Base-by-base conservation (phyloP, 352 stramenopile genomes). In the Globisporangium paddicum region DNA sequence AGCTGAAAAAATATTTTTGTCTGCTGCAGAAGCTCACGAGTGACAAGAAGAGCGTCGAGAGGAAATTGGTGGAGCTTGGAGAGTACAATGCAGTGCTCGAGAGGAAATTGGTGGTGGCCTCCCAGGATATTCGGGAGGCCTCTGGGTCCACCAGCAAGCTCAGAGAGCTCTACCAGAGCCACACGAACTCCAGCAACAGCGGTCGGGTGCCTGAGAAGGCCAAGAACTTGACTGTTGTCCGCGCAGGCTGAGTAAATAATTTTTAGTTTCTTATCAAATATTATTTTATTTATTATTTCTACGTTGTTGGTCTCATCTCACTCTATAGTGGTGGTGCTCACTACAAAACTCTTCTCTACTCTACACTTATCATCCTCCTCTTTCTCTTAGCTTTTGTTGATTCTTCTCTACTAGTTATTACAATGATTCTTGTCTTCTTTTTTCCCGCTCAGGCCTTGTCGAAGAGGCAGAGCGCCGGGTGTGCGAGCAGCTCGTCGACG, bases 1-100 rank as follows among this genome's bases (percentile, higher is more conserved):
- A 76, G 41, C 48, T 82, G 5, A 76, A 69, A 45, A 83, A 74
- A 25, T 81, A 75, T 37, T 52, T 75, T 34, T 49, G 66, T 2
- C 60, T 57, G 30, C 60, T 69, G n/a, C 61, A 50, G 14, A 68
- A 66, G 25, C 71, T 75, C 6, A 54, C 38, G 10, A 21, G 5
- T 9, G 71, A 79, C 28, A 75, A 73, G 48, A 60, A 61, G 8
- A 19, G 32, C 5, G 40, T 77, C 0, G 63, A 73, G 49, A 47
- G 38, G 14, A 53, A 71, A 45, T 34, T 71, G 10, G 25, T 47
- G 3, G 57, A 71, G 1, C 53, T 67, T 9, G 64, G 68, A 0
- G 30, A 62, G 14, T 79, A 77, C 34, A 28, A 67, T 0, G 40
- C 19, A 10, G 68, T 75, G 26, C 55, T 79, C 2, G 71, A 79